A percentile compares a stretch with the other conserved stretches of the same genome.
phyloP scores from a whole-genome alignment of 129 eudicot genomes.

The Gnaphalium uliginosum region DNA sequence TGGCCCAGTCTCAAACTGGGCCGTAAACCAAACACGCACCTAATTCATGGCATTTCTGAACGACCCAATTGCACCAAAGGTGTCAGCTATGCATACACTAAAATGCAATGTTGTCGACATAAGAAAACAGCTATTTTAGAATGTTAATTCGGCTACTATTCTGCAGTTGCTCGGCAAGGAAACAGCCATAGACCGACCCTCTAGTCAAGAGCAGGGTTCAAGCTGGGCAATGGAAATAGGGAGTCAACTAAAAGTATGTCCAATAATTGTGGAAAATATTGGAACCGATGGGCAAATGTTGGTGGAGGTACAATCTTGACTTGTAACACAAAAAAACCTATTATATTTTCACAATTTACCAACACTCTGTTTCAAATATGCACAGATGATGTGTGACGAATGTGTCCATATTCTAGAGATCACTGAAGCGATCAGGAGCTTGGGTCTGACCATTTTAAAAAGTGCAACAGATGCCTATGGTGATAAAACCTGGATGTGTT shows the following conservation, averaged over 20 bases:
- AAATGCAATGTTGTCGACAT: background rate
- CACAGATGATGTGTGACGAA: conserved; percentile 77
- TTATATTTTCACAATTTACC: background rate
- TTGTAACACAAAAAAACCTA: conserved; percentile 3
- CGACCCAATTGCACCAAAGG: no score
- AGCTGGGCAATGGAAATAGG: conserved; percentile 99
- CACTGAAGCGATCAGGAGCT: conserved; percentile 67
- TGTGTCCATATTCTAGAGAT: conserved; percentile 62
- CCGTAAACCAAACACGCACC: no score
- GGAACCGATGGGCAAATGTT: conserved; percentile 75
- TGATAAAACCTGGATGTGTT: conserved; percentile 77
- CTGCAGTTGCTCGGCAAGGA: conserved; percentile 61
- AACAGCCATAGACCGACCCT: conserved; percentile 32
- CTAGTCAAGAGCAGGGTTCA: conserved; percentile 63
- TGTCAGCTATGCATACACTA: background rate
- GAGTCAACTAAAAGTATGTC: conserved; percentile 56
- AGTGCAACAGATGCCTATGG: conserved; percentile 71
- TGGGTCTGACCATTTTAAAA: conserved; percentile 79
- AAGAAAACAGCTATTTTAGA: background rate
- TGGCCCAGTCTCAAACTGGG: no score
- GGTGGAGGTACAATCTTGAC: conserved; percentile 56
- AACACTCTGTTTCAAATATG: conserved; percentile 17
- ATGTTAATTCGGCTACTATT: conserved; percentile 6
- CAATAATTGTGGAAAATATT: conserved; percentile 77
- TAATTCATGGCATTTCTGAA: no score